Evolutionary conservation across 2,329 filamentous ascomycete species (phyloP).

Genomic region (Onygena corvina): DNA sequence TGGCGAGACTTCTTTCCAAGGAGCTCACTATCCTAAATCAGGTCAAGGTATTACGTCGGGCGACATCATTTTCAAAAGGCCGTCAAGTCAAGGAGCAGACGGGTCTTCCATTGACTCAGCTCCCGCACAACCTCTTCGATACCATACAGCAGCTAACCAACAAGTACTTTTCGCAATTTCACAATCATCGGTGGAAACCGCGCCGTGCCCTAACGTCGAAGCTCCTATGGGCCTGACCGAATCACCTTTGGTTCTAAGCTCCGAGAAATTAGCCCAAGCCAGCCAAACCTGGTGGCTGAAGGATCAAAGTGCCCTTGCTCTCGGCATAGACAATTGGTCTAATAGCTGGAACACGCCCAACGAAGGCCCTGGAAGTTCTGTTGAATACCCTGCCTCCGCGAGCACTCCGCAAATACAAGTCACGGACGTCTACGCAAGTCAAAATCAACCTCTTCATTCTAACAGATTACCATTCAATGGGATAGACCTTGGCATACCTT

Average conservation of each 20-base stretch:
- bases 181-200: neutral
- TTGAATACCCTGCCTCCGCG: neutral
- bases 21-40: neutral
- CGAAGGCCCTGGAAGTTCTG: neutral
- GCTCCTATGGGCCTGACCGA: conserved; percentile 5
- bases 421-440: neutral
- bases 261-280: conserved; percentile 50
- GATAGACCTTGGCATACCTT: neutral
- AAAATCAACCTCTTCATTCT: neutral
- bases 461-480: neutral
- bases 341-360: conserved; percentile 8
- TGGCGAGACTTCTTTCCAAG: neutral
- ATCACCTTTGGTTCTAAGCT: conserved; percentile 39
- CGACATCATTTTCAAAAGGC: neutral
- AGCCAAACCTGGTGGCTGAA: conserved; percentile 54
- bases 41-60: neutral
- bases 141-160: neutral
- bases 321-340: conserved; percentile 48
- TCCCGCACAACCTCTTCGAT: neutral
- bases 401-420: neutral
- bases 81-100: neutral
- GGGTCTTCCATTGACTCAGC: neutral
- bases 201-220: neutral
- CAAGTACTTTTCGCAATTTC: neutral
- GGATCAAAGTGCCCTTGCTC: conserved; percentile 49